phyloP scores from a whole-genome alignment of 2,329 filamentous ascomycete species.

The Lasiodiplodia hormozganensis region DNA sequence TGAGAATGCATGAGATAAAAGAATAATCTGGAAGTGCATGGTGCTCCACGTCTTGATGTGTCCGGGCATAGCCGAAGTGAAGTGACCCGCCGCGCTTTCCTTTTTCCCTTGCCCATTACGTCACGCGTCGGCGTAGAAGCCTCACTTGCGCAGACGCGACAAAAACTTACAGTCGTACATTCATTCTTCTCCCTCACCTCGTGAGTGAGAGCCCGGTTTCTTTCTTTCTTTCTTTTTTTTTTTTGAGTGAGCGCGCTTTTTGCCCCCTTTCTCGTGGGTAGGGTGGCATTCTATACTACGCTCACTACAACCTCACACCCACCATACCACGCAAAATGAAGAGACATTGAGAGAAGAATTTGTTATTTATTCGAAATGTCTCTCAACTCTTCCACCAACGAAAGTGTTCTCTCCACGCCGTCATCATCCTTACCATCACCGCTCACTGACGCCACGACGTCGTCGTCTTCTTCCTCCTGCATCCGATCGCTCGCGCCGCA shows the following conservation, averaged over 20 bases:
- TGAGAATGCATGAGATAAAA: neutral
- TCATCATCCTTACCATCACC: neutral
- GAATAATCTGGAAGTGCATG: neutral
- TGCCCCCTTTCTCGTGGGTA: neutral
- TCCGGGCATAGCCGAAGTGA: neutral
- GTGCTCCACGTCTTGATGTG: too few relatives aligned
- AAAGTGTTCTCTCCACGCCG: too few relatives aligned
- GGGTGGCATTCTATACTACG: neutral
- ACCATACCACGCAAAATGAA: too few relatives aligned
- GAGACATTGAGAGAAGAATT: too few relatives aligned
- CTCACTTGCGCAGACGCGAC: neutral
- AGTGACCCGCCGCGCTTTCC: neutral
- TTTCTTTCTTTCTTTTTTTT: neutral
- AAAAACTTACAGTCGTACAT: neutral
- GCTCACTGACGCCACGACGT: neutral
- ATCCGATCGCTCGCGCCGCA: slow-evolving; percentile 46
- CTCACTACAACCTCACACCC: too few relatives aligned
- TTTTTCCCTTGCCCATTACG: neutral
- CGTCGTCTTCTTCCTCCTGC: neutral
- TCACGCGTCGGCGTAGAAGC: neutral
- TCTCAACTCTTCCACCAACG: too few relatives aligned
- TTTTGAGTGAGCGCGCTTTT: neutral
- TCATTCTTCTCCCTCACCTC: neutral
- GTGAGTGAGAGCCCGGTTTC: neutral
- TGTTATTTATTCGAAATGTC: too few relatives aligned